Conservation (phyloP, 1,284 basidiomycete genomes). For the Trichosporon inkin region DNA sequence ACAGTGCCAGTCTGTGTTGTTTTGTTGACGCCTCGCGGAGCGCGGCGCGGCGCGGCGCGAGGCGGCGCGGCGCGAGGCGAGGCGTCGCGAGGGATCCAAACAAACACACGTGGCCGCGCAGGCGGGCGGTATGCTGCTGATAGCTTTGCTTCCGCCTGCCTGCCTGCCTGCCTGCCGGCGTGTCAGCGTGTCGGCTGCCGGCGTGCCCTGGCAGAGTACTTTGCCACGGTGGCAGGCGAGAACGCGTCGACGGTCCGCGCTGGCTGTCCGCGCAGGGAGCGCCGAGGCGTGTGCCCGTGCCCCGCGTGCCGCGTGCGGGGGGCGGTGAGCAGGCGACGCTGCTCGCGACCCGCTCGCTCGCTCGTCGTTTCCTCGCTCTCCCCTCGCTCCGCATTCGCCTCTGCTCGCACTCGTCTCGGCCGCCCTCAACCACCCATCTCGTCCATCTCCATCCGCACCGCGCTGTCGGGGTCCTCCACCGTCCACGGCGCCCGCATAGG, state of each 20-base stretch:
- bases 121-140: not conserved
- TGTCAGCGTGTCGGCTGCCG: no score
- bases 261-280: not conserved
- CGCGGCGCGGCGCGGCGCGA: not conserved
- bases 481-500: not conserved
- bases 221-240: not conserved
- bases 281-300: not conserved
- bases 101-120: conserved; percentile 6
- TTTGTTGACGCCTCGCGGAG: not conserved
- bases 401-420: not conserved
- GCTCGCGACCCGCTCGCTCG: no score
- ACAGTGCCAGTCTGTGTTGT: not conserved
- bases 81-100: not conserved
- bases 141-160: not conserved
- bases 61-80: not conserved
- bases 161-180: no score
- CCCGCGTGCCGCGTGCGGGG: no score
- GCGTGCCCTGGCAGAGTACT: not conserved
- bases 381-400: no score
- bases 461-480: not conserved
- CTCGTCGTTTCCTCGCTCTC: no score
- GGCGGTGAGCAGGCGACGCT: no score
- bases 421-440: not conserved
- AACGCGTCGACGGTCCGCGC: conserved; percentile 3
- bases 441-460: not conserved